Conservation (phyloP, 805 yeast genomes). For the Yarrowia keelungensis region DNA sequence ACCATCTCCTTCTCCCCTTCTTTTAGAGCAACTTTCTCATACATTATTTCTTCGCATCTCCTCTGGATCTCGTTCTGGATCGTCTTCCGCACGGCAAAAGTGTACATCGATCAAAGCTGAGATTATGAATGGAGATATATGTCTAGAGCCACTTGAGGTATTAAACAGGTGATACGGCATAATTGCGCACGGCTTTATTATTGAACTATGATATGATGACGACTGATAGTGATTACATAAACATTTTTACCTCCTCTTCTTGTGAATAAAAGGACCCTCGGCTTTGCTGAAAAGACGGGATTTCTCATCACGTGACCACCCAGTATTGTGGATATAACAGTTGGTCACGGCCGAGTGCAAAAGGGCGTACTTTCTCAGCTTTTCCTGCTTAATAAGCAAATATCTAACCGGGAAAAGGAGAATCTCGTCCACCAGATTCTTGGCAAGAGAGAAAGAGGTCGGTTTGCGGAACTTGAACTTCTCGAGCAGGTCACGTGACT, state of each 20-base stretch:
- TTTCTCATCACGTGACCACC: not conserved
- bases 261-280: conserved; percentile 1
- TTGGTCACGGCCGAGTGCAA: conserved; percentile 18
- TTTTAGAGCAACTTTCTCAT: no score
- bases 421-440: conserved; percentile 6
- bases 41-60: not conserved
- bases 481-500: conserved; percentile 2
- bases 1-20: no score
- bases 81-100: not conserved
- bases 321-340: not conserved
- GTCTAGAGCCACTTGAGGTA: not conserved
- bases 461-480: conserved; percentile 3
- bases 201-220: no score
- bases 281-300: not conserved
- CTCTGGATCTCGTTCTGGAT: not conserved
- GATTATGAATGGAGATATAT: conserved; percentile 3
- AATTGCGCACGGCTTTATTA: not conserved
- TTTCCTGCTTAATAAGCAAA: conserved; percentile 12
- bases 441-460: not conserved
- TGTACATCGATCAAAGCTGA: not conserved
- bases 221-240: not conserved
- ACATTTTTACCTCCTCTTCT: not conserved
- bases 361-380: conserved; percentile 7
- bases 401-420: not conserved
- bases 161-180: not conserved